phyloP scores from a whole-genome alignment of 352 stramenopile genomes.

The Phytophthora gonapodyides region DNA sequence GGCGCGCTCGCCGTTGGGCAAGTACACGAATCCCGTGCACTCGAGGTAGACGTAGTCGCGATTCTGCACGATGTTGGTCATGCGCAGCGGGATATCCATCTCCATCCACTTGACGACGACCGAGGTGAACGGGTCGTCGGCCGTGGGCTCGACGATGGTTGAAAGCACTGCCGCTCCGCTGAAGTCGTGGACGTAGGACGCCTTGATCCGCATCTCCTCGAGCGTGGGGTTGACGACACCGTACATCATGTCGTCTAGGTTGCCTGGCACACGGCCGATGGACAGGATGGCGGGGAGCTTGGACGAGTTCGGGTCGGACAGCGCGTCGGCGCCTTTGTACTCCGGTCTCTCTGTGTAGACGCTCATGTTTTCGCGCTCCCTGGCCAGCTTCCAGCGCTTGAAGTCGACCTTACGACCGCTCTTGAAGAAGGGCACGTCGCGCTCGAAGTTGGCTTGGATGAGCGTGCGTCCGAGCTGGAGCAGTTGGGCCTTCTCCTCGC shows the following conservation, averaged over 20 bases:
- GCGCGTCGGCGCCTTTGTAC: conserved; percentile 18
- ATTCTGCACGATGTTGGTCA: conserved; percentile 37
- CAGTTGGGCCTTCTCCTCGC: conserved; percentile 26
- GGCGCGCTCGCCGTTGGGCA: conserved; percentile 30
- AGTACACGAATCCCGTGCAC: conserved; percentile 32
- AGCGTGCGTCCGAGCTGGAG: conserved; percentile 22
- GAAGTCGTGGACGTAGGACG: conserved; percentile 36
- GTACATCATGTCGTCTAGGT: conserved; percentile 45
- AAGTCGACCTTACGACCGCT: conserved; percentile 36
- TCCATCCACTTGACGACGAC: conserved; percentile 45
- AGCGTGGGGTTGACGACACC: conserved; percentile 33
- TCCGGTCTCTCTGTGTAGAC: conserved; percentile 28
- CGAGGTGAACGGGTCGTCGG: conserved; percentile 27
- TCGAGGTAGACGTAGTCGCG: conserved; percentile 51
- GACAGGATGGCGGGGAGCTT: conserved; percentile 30
- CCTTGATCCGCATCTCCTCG: conserved; percentile 38
- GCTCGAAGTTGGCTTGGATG: conserved; percentile 27
- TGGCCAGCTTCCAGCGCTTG: conserved; percentile 28
- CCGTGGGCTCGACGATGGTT: conserved; percentile 30
- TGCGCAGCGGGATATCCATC: conserved; percentile 32
- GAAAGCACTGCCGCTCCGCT: conserved; percentile 29
- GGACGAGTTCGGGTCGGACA: conserved; percentile 19
- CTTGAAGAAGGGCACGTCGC: conserved; percentile 32
- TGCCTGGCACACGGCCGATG: conserved; percentile 21
- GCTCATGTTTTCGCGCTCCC: conserved; percentile 24